Evolutionary conservation across 768 basidiomycete genomes (phyloP), one percentile per base, ranked within the genome.

Genomic region (Auriscalpium vulgare): DNA sequence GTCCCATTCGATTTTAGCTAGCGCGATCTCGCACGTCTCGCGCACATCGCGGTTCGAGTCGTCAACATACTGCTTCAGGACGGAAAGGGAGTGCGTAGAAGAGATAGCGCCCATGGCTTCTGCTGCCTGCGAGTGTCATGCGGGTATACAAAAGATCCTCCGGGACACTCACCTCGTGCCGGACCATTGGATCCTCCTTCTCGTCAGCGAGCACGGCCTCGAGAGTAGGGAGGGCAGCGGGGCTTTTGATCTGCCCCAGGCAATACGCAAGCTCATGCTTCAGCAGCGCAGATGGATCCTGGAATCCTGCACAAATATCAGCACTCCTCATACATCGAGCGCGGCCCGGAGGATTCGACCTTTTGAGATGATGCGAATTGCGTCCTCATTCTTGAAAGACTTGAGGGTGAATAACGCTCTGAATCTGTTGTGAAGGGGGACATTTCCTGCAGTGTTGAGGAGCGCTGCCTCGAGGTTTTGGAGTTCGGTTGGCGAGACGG

Each of bases 221-320:
- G 5, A 99, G 82, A 16, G 80, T 78, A 7, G 92, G 86, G 10
- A 98, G 74, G 0, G 95, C 97, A 3, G 77, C 74, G 0, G 74
- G 64, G 36, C 78, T 78, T 62, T 85, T 85, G 72, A 95, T 88
- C 71, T 99, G 97, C 0, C 97, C 97, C 3, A 99, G 79, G 65
- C 93, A 95, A 69, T 98, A 99, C 1, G 97, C 97, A 2, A 99
- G 79, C 66, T 99, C 97, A 68, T 99, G 97, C 66, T 97, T 97
- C 36, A 99, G 78, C 57, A 99, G 70, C 9, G 93, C 90, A 45
- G 93, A 97, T 6, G 83, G 78, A 68, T 97, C 95, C 37, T 72
- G 69, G 67, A 99, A 91, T 29, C 88, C 95, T 95, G 63, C 46
- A 29, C 23, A 37, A 34, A 10, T n/a, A 54, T 53, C 35, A 50